These are phyloP conservation scores for Streptanthus diversifolius DNA, from an alignment of 345 rosid genomes.

Conservation along the genomic window DNA sequence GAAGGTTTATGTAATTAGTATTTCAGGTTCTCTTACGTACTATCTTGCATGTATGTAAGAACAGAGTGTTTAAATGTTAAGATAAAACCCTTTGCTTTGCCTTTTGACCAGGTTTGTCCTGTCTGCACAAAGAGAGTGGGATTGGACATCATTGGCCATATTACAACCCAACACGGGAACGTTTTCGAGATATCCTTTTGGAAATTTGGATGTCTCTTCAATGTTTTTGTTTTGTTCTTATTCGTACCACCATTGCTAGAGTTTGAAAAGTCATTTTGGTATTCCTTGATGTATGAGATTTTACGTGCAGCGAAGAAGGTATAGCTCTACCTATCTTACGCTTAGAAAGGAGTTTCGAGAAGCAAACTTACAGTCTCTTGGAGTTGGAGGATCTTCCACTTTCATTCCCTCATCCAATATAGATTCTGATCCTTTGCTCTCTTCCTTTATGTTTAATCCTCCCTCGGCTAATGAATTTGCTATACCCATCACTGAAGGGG, in stretches of 20 bases:
- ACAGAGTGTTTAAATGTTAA: not conserved
- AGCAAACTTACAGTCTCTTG: slow-evolving; percentile 70
- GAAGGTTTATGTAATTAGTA: not conserved
- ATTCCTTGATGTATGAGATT: slow-evolving; percentile 50
- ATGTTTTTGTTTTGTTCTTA: not conserved
- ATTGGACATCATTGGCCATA: slow-evolving; percentile 61
- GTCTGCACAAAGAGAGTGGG: slow-evolving; percentile 71
- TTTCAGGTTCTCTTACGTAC: not conserved
- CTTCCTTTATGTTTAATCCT: slow-evolving; percentile 61
- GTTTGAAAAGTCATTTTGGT: not conserved
- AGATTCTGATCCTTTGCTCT: slow-evolving; percentile 81
- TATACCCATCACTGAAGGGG: slow-evolving; percentile 32
- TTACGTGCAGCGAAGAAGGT: slow-evolving; percentile 65
- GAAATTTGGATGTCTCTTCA: not conserved
- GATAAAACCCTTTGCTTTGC: not conserved
- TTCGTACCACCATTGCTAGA: not conserved
- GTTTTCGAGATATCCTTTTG: slow-evolving; percentile 64
- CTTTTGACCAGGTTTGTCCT: slow-evolving; percentile 54
- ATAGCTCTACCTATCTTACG: slow-evolving; percentile 46
- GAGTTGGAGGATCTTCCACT: slow-evolving; percentile 62
- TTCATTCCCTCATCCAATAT: slow-evolving; percentile 58
- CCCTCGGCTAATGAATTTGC: slow-evolving; percentile 28
- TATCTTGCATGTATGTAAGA: not conserved
- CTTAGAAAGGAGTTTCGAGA: slow-evolving; percentile 69
- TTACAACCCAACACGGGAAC: slow-evolving; percentile 64